Base-by-base conservation (phyloP, 2,329 filamentous ascomycete species). In the Rugonectria rugulosa region DNA sequence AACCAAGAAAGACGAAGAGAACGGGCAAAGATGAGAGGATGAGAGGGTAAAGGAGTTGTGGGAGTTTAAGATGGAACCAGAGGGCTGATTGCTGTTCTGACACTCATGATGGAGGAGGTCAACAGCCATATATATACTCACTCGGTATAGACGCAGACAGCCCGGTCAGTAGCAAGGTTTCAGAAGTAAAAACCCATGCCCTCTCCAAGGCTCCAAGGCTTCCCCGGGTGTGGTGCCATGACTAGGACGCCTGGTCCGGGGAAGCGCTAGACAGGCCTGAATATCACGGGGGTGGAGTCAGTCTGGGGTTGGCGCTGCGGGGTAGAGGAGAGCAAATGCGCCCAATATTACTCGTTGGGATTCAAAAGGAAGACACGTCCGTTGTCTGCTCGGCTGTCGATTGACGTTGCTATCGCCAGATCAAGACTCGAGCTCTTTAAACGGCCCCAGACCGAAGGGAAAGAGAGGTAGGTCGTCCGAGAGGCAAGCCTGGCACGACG, bases 231-330 rank as follows among this genome's bases (percentile, higher is more conserved):
- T n/a, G n/a, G 43, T 41, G 41, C 23, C 31, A 32, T 29, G 34
- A 48, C 29, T 36, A 43, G 44, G 34, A 46, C 24, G 27, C 41
- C 34, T 26, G 20, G 31, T 54, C 53, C 42, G 48, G 51, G 50
- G 54, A 40, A 54, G 41, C 27, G 40, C 47, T 55, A 45, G 42
- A 37, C 32, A 21, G 52, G 48, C 41, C 34, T 38, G 23, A 53
- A 32, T 45, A 45, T 50, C 19, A 27, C 24, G 51, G 51, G 43
- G 51, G 47, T 56, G 58, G 58, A 58, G 44, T 53, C 51, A 37
- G 23, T 52, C 55, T 47, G 57, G 57, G 45, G 57, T 43, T 54
- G 54, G 57, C 49, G 54, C 32, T 60, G 58, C 58, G 55, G 55
- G 55, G 58, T 58, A 60, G 26, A 34, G 27, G 44, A 19, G 43